These are phyloP conservation scores for Carallia brachiata DNA, from an alignment of 345 rosid genomes.

Conservation along the genomic window DNA sequence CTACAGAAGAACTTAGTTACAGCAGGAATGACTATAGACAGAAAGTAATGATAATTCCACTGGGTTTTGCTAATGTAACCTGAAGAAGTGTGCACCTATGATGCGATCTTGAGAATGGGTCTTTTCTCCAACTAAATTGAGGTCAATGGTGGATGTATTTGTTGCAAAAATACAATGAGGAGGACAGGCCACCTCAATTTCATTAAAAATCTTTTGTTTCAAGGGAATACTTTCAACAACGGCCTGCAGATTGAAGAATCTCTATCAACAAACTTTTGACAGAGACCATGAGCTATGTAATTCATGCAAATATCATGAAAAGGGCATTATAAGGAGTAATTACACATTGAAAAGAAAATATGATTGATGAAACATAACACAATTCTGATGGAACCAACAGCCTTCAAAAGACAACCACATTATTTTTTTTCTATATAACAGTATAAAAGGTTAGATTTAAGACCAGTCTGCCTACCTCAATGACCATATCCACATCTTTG, in stretches of 20 bases:
- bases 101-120: slow-evolving; percentile 75
- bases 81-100: slow-evolving; percentile 96
- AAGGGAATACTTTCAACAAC: slow-evolving; percentile 74
- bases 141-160: slow-evolving; percentile 86
- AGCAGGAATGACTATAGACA: no score
- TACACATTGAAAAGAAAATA: neutral
- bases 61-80: slow-evolving; percentile 36
- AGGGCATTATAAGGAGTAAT: neutral
- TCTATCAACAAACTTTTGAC: slow-evolving; percentile 6
- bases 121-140: slow-evolving; percentile 72
- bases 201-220: slow-evolving; percentile 87
- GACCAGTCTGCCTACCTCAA: slow-evolving; percentile 55
- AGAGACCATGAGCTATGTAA: neutral
- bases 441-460: neutral
- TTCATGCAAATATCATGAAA: slow-evolving; percentile 4
- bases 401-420: neutral
- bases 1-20: neutral
- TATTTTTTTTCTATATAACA: neutral
- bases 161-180: slow-evolving; percentile 87
- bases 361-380: neutral
- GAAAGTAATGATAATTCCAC: no score
- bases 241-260: slow-evolving; percentile 57
- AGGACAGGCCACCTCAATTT: slow-evolving; percentile 78
- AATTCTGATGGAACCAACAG: neutral
- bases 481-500: slow-evolving; percentile 90